A percentile compares a stretch with the other conserved stretches of the same genome.
Conservation (phyloP, 345 rosid species). For the Carallia pectinifolia region DNA sequence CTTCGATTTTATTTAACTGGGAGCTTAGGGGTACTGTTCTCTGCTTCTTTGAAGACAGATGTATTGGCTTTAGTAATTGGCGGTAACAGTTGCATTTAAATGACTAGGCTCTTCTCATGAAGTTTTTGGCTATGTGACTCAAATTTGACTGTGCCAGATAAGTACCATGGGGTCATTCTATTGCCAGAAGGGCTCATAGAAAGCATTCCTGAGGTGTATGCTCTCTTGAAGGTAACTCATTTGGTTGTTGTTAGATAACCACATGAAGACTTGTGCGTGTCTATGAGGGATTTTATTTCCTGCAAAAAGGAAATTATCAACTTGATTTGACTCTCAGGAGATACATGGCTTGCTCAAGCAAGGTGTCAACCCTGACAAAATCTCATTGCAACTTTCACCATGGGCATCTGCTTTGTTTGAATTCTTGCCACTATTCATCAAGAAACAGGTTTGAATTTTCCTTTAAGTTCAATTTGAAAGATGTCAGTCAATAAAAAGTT, state of each 20-base stretch:
- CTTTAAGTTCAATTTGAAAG: not conserved
- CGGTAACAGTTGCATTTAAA: not conserved
- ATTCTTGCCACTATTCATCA: slow-evolving; percentile 85
- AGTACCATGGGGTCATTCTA: slow-evolving; percentile 91
- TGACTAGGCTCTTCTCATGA: not conserved
- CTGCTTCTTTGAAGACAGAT: not conserved
- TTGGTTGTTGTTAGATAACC: not conserved
- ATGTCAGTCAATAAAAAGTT: slow-evolving; percentile 6
- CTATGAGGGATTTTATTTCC: not conserved
- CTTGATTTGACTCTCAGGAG: slow-evolving; percentile 51
- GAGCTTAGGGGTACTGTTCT: not conserved
- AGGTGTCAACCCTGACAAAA: slow-evolving; percentile 66
- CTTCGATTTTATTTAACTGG: not conserved
- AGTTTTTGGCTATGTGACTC: slow-evolving; percentile 18
- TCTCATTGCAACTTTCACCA: slow-evolving; percentile 89
- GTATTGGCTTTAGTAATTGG: not conserved
- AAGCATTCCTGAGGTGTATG: slow-evolving; percentile 96
- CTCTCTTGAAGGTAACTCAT: slow-evolving; percentile 77
- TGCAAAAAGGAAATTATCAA: slow-evolving; percentile 8
- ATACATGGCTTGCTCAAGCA: slow-evolving; percentile 71
- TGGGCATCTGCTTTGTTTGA: slow-evolving; percentile 97
- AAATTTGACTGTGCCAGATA: slow-evolving; percentile 49
- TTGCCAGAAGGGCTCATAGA: slow-evolving; percentile 97
- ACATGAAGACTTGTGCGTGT: no score
- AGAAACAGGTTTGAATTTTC: slow-evolving; percentile 62